Conservation (phyloP, 129 eudicot species). For the Scalesia atractyloides region DNA sequence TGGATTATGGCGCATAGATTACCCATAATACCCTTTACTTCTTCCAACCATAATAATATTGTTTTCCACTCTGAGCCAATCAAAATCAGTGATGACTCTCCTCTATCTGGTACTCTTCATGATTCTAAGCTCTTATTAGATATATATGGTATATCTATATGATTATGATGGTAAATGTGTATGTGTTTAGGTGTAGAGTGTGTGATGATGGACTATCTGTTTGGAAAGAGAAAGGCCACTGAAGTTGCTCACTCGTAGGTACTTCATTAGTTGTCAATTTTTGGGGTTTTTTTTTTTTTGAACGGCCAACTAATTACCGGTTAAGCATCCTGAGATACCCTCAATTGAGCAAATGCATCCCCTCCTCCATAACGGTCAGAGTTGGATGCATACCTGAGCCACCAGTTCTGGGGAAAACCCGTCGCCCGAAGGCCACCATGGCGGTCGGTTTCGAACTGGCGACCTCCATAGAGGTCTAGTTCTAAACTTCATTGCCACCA, state of each 20-base stretch:
- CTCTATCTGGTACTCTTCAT: constrained; percentile 23
- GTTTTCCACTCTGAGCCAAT: constrained; percentile 7
- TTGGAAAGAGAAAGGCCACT: constrained; percentile 81
- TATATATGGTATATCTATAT: not conserved
- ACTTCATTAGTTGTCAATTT: constrained; percentile 23
- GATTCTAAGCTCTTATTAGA: no score
- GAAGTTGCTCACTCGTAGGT: constrained; percentile 95
- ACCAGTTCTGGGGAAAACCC: no score
- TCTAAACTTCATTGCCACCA: no score
- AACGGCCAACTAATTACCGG: no score
- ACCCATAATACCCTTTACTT: not conserved
- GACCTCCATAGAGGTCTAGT: no score
- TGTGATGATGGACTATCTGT: constrained; percentile 63
- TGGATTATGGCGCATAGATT: constrained; percentile 2
- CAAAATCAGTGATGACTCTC: constrained; percentile 11
- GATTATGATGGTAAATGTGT: not conserved
- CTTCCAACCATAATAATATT: constrained; percentile 3
- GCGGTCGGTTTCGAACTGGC: no score
- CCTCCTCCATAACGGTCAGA: no score
- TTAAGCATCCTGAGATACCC: no score
- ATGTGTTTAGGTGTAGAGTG: constrained; percentile 51
- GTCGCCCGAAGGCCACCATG: no score
- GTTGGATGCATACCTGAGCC: no score
- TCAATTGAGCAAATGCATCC: no score
- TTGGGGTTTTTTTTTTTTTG: not conserved